These are phyloP conservation scores for Selenicereus undatus DNA, from an alignment of 148 eudicot genomes.

Conservation along the genomic window DNA sequence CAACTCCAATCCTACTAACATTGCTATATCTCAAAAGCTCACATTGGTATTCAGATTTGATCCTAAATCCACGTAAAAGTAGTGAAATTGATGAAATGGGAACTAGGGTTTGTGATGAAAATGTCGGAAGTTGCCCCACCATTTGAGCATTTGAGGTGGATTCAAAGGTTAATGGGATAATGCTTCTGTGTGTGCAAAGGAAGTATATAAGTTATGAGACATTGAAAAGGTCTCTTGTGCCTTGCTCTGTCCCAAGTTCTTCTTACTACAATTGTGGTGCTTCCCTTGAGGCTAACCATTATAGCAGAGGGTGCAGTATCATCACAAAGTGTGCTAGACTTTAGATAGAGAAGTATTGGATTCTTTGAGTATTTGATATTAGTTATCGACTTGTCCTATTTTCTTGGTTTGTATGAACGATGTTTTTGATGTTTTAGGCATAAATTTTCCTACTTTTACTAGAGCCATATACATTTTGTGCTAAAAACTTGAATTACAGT, in stretches of 20 bases:
- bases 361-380: background rate
- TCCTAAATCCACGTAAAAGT: conserved; percentile 31
- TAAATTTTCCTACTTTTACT: background rate
- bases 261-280: conserved; percentile 80
- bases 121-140: conserved; percentile 32
- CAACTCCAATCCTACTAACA: conserved; percentile 26
- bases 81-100: conserved; percentile 32
- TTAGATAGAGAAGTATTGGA: conserved; percentile 6
- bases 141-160: conserved; percentile 39
- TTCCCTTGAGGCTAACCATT: conserved; percentile 51
- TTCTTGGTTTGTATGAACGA: background rate
- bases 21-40: conserved; percentile 43
- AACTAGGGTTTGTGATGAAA: conserved; percentile 37
- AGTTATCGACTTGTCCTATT: background rate
- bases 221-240: conserved; percentile 67
- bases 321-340: conserved; percentile 82
- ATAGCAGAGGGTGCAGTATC: conserved; percentile 74
- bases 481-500: background rate
- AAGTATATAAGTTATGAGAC: conserved; percentile 86
- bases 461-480: background rate
- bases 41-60: conserved; percentile 33
- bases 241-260: conserved; percentile 77
- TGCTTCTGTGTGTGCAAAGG: conserved; percentile 38
- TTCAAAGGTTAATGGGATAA: conserved; percentile 55
- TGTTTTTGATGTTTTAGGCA: background rate